These are phyloP conservation scores for Xylariales sp. DNA, from an alignment of 2,329 filamentous ascomycete species.

Conservation along the genomic window DNA sequence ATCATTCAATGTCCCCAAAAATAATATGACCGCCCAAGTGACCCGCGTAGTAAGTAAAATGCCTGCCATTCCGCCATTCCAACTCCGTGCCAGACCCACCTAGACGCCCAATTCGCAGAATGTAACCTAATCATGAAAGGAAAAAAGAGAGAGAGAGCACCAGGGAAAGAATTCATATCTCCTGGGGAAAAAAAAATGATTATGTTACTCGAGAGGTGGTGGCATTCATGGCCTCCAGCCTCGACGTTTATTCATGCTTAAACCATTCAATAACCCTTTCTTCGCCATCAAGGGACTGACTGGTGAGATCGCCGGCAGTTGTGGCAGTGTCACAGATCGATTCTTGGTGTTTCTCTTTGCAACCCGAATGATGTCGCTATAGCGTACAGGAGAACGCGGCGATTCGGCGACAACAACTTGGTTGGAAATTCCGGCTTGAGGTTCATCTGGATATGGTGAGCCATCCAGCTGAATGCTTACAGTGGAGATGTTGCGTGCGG, in stretches of 20 bases:
- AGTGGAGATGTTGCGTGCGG: constrained; percentile 22
- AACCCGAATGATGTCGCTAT: constrained; percentile 41
- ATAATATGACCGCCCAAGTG: too few species aligned
- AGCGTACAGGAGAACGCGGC: constrained; percentile 33
- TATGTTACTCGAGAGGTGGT: neutral
- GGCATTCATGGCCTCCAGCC: too few species aligned
- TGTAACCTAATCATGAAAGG: too few species aligned
- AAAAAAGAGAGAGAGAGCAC: too few species aligned
- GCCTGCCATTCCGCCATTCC: constrained; percentile 1
- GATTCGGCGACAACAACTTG: constrained; percentile 5
- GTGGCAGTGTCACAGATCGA: constrained; percentile 18
- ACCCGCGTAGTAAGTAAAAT: neutral
- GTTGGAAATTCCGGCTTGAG: neutral
- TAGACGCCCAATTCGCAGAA: too few species aligned
- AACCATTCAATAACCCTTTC: constrained; percentile 29
- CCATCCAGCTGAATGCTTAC: too few species aligned
- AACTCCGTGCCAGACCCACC: neutral
- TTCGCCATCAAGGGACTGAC: constrained; percentile 16
- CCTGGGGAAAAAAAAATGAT: neutral
- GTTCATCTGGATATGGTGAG: too few species aligned
- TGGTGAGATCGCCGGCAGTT: constrained; percentile 15
- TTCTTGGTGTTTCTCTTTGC: constrained; percentile 34
- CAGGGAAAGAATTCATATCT: too few species aligned
- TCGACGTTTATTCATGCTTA: too few species aligned
- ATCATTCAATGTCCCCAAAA: constrained; percentile 7